Base-by-base conservation (phyloP, 345 rosid species). In the Hirschfeldia incana region DNA sequence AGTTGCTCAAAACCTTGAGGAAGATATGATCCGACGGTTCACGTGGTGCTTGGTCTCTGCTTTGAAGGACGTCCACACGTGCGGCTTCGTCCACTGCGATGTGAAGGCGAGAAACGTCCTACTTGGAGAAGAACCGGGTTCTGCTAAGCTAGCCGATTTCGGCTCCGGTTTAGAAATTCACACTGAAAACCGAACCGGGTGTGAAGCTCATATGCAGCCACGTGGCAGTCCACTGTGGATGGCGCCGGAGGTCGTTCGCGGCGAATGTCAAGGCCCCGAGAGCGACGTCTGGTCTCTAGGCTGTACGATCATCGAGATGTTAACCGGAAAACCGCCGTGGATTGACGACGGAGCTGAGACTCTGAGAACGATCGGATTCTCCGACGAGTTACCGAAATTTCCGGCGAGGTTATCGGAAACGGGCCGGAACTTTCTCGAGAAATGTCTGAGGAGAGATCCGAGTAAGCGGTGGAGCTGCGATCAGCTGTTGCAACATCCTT, bases 241-340 rank as follows among this genome's bases (percentile, higher is more conserved):
- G 77, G 70, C 77, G 37, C 77, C 70, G 37, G 77, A 74, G 16
- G 77, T 74, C 0, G 16, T 74, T 15, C 68, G 77, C 33, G 12
- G 77, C 36, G 77, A 74, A 15, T 74, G 53, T 17, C 77, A 74
- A 64, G 70, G 62, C 4, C 77, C 77, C 13, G 77, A 74, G 60
- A 74, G 77, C 16, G 77, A 74, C 61, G 77, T 74, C 11, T 74
- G 77, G 70, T 74, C 77, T 44, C 67, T 74, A 15, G 77, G 77
- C 4, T 74, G 77, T 42, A 74, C 77, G 27, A 51, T 74, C 44
- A 44, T 74, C 61, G 77, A 74, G 59, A 63, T 73, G 77, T 30
- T 28, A 21, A 73, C 77, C 27, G 61, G 77, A 62, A 28, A 37
- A 63, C 69, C 77, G 16, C 67, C 77, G 32, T 73, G 77, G 77